Base-by-base conservation (phyloP, 2,329 filamentous ascomycete genomes). In the Exophiala phaeomuriformis region DNA sequence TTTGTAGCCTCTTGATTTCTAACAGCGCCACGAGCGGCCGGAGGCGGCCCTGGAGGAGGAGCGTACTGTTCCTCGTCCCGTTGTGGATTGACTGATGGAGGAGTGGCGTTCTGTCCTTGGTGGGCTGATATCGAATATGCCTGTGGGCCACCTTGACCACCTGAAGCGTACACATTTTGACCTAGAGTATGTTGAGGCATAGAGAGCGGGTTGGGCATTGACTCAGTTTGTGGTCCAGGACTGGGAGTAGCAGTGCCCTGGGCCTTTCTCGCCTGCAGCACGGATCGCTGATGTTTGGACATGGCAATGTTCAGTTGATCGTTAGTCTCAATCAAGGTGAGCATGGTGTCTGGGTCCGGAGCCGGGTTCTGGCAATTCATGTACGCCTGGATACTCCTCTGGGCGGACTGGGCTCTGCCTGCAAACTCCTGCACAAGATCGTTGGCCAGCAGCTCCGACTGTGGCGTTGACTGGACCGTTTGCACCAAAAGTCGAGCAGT, bases 371-470 rank as follows among this genome's bases (percentile, higher is more conserved):
- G 83, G 44, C 84, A 81, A 40, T 83, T 77, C 76, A 97, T 95
- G 71, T 94, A 97, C 32, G 77, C 77, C 65, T 96, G 90, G 63
- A 97, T 83, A 65, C 86, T 88, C 50, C 84, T 80, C 49, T 87
- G 85, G 3, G 91, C 91, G 51, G 82, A 80, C 59, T 85, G 82
- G 66, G 91, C 97, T 28, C 93, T 84, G 63, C 93, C 85, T 45
- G 85, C 82, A 67, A 98, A 97, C 72, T 98, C 93, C 66, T 85
- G 86, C 67, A 96, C 84, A 49, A 98, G 77, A n/a, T 96, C 91
- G 65, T 94, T 91, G 50, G 77, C 71, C 19, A 90, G 77, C 28
- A 96, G 75, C 66, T 95, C 90, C 9, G 78, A 72, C 0, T 85
- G 77, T 0, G 89, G 82, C 0, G 90, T 95, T 53, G 87, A 90